phyloP scores from a whole-genome alignment of 371 early-diverging fungal genomes.

The Mucor sp. region DNA sequence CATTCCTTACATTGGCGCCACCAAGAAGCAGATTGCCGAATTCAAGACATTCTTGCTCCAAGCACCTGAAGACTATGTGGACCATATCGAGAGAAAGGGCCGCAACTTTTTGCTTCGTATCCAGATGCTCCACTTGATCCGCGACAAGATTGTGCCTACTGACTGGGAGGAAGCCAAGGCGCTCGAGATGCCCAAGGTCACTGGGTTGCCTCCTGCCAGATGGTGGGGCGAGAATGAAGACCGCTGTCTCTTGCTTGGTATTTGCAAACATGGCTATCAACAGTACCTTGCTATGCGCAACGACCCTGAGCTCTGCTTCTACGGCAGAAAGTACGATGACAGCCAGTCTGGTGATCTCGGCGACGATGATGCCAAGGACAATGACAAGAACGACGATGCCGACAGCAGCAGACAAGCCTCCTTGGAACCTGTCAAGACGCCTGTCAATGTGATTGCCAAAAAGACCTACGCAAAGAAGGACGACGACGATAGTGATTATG shows the following conservation, averaged over 20 bases:
- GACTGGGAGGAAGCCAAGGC: slow-evolving; percentile 57
- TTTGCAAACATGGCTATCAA: slow-evolving; percentile 81
- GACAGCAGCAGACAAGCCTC: slow-evolving; percentile 22
- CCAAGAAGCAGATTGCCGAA: slow-evolving; percentile 59
- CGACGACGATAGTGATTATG: slow-evolving; percentile 22
- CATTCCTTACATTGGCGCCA: slow-evolving; percentile 62
- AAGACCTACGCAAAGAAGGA: slow-evolving; percentile 5
- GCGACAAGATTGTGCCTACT: slow-evolving; percentile 62
- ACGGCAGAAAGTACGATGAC: slow-evolving; percentile 48
- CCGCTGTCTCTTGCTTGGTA: slow-evolving; percentile 73
- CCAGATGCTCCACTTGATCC: slow-evolving; percentile 73
- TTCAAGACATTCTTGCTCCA: slow-evolving; percentile 67
- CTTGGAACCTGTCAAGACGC: not conserved
- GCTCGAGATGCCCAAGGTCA: slow-evolving; percentile 60
- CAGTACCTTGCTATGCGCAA: slow-evolving; percentile 62
- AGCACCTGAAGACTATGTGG: slow-evolving; percentile 69
- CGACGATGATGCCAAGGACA: slow-evolving; percentile 31
- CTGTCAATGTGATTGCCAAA: not conserved
- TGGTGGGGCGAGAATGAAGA: slow-evolving; percentile 86
- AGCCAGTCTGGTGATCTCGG: slow-evolving; percentile 39
- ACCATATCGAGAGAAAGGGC: slow-evolving; percentile 67
- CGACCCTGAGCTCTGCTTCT: slow-evolving; percentile 72
- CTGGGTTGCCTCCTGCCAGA: slow-evolving; percentile 57
- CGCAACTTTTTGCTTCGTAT: slow-evolving; percentile 72
- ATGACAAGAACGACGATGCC: slow-evolving; percentile 24